These are phyloP conservation scores for Thuidium tamariscinum DNA, from an alignment of 225 moss, liverwort and hornwort species.

Conservation along the genomic window DNA sequence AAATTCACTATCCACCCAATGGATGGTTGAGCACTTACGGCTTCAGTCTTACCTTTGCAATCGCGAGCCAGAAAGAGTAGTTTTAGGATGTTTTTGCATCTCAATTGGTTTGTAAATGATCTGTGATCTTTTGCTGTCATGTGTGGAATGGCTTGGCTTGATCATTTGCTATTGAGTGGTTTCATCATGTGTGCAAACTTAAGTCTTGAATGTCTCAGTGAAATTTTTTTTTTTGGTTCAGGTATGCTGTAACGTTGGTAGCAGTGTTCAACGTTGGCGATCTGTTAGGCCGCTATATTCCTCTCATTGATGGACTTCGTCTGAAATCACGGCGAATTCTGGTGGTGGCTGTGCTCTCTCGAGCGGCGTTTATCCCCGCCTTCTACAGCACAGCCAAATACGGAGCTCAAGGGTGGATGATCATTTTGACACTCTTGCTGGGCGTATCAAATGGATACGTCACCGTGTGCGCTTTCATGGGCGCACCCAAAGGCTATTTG, in stretches of 20 bases:
- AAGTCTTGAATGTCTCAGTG: too few species aligned
- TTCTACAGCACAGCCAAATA: conserved; percentile 78
- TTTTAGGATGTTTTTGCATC: not conserved
- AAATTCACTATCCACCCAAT: not conserved
- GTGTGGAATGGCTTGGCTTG: not conserved
- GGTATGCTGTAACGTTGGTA: conserved; percentile 73
- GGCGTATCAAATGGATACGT: conserved; percentile 69
- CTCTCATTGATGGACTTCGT: conserved; percentile 29
- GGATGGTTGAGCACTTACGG: not conserved
- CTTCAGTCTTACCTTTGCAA: not conserved
- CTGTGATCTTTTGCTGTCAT: not conserved
- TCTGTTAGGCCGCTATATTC: conserved; percentile 60
- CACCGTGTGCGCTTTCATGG: conserved; percentile 51
- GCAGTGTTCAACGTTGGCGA: conserved; percentile 84
- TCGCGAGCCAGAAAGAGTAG: not conserved
- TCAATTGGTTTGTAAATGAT: not conserved
- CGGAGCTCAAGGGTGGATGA: conserved; percentile 82
- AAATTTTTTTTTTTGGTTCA: not conserved
- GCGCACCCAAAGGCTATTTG: conserved; percentile 68
- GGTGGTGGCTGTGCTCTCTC: conserved; percentile 14
- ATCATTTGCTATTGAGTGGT: too few species aligned
- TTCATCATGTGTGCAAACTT: too few species aligned
- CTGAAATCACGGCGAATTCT: conserved; percentile 42
- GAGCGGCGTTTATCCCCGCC: conserved; percentile 59
- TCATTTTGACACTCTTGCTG: conserved; percentile 46